Conservation (phyloP, 208 protist species). For the Sergeia podlipaevii region DNA sequence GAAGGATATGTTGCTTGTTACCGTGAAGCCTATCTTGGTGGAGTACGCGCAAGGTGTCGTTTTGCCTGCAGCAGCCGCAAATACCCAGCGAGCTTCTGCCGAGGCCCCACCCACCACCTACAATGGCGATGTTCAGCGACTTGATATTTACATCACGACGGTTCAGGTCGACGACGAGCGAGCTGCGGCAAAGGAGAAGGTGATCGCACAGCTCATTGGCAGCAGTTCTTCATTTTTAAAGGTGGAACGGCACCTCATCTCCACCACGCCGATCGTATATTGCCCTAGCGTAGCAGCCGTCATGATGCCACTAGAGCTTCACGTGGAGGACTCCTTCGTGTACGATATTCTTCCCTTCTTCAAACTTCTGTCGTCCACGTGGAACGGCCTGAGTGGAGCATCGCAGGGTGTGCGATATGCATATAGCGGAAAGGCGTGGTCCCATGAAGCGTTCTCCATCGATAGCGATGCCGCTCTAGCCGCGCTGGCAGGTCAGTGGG, state of each 20-base stretch:
- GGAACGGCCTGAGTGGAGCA: slow-evolving; percentile 1
- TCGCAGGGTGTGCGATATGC: no score
- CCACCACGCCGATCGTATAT: slow-evolving; percentile 57
- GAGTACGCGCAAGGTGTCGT: slow-evolving; percentile 39
- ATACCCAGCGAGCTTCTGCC: not conserved
- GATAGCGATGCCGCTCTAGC: not conserved
- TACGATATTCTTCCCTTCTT: slow-evolving; percentile 38
- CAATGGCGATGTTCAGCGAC: slow-evolving; percentile 38
- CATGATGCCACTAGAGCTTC: slow-evolving; percentile 48
- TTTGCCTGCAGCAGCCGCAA: not conserved
- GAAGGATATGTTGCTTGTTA: slow-evolving; percentile 34
- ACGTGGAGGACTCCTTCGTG: slow-evolving; percentile 75
- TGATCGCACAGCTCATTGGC: slow-evolving; percentile 60
- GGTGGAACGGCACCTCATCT: slow-evolving; percentile 43
- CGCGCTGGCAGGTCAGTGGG: not conserved
- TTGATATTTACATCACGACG: slow-evolving; percentile 35
- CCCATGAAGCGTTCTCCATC: not conserved
- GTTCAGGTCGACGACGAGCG: slow-evolving; percentile 79
- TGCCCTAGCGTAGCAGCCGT: slow-evolving; percentile 28
- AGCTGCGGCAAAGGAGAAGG: slow-evolving; percentile 42
- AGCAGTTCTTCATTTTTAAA: slow-evolving; percentile 20
- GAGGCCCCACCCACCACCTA: not conserved
- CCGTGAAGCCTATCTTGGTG: slow-evolving; percentile 37
- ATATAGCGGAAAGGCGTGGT: no score
- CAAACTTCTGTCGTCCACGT: slow-evolving; percentile 23